Percentiles rank a stretch among this genome's conserved stretches.
These are phyloP conservation scores for Acanthamoeba healyi DNA, from an alignment of 208 protist genomes.

Conservation along the genomic window DNA sequence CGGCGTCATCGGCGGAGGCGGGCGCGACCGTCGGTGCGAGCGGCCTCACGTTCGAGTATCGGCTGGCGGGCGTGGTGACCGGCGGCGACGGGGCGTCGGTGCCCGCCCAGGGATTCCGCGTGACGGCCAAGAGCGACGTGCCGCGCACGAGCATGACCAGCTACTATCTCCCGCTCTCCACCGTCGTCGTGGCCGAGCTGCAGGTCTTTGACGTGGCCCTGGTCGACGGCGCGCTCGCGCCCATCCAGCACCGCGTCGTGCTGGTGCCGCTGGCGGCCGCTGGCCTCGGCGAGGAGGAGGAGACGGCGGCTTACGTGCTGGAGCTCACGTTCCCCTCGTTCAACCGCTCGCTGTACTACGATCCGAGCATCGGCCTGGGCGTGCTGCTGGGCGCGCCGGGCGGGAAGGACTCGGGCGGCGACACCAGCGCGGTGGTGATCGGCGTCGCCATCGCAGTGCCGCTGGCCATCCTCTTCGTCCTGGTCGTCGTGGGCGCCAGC, in stretches of 20 bases:
- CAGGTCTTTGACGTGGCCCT: conserved; percentile 26
- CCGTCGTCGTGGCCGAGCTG: neutral
- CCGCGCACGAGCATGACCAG: neutral
- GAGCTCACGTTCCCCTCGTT: neutral
- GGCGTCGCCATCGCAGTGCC: neutral
- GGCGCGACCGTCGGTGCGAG: neutral
- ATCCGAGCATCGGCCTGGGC: conserved; percentile 25
- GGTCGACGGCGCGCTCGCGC: neutral
- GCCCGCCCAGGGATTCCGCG: neutral
- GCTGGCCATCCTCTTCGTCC: neutral
- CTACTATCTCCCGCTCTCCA: neutral
- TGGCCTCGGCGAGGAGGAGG: neutral
- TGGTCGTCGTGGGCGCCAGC: neutral
- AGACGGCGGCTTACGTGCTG: neutral
- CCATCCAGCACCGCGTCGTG: neutral
- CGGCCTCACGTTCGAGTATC: neutral
- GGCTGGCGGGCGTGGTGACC: neutral
- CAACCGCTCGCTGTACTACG: conserved; percentile 8
- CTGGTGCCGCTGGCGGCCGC: neutral
- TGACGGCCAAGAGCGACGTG: neutral
- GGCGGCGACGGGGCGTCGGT: too few relatives aligned
- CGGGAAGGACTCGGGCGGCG: neutral
- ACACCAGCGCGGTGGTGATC: neutral
- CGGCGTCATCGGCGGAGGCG: neutral
- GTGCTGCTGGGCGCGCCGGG: conserved; percentile 8